Evolutionary conservation across 2,329 filamentous ascomycete genomes (phyloP).

Genomic region (Talaromyces sp.): DNA sequence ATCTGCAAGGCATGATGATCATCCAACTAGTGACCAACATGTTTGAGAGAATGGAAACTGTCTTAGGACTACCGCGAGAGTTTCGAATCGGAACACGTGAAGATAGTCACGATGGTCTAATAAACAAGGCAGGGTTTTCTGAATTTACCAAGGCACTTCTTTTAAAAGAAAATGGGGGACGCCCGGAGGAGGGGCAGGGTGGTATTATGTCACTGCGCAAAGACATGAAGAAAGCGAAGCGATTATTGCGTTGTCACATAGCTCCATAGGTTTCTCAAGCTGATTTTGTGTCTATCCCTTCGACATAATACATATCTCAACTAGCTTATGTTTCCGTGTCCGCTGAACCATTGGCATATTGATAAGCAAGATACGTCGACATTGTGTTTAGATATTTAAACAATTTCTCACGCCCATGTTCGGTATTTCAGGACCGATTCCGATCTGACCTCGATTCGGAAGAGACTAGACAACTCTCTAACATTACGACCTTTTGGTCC

Average conservation of each 20-base stretch:
- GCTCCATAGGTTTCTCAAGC: not conserved
- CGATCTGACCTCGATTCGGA: too few relatives aligned
- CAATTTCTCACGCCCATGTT: too few relatives aligned
- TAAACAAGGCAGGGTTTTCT: not conserved
- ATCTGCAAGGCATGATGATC: not conserved
- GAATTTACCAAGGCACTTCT: not conserved
- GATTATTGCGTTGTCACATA: not conserved
- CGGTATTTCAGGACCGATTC: too few relatives aligned
- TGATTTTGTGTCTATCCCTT: too few relatives aligned
- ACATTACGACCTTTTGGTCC: too few relatives aligned
- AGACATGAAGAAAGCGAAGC: not conserved
- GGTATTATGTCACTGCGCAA: not conserved
- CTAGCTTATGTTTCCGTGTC: too few relatives aligned
- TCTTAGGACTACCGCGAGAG: constrained; percentile 1
- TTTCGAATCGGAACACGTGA: not conserved
- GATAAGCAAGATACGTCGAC: too few relatives aligned
- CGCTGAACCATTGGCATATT: too few relatives aligned
- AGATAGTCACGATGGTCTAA: not conserved
- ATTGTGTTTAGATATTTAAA: too few relatives aligned
- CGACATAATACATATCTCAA: too few relatives aligned
- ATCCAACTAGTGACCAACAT: not conserved
- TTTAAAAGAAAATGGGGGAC: not conserved
- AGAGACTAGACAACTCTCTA: too few relatives aligned
- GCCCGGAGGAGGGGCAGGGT: not conserved
- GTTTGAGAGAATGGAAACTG: constrained; percentile 2